These are phyloP conservation scores for Wickerhamiella sergipiensis DNA, from an alignment of 805 yeast species.

Conservation along the genomic window DNA sequence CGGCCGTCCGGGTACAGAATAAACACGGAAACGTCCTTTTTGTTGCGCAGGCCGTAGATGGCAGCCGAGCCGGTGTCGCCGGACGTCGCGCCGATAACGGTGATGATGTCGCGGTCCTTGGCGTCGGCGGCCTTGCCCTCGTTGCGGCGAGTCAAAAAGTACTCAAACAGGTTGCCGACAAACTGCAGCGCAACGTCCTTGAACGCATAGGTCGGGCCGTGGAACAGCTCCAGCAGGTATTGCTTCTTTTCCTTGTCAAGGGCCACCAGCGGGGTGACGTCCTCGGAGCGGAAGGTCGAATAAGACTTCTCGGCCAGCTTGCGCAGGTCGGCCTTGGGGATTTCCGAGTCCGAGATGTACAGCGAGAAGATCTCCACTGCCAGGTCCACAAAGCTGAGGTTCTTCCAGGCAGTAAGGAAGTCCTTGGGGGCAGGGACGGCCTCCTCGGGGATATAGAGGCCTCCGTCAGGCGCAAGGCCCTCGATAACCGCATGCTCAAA, in stretches of 20 bases:
- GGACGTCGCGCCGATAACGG: constrained; percentile 98
- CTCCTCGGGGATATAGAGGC: constrained; percentile 74
- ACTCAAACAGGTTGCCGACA: constrained; percentile 93
- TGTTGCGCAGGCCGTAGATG: constrained; percentile 91
- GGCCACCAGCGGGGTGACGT: constrained; percentile 69
- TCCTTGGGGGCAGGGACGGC: constrained; percentile 56
- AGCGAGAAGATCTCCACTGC: constrained; percentile 78
- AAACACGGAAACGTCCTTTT: constrained; percentile 94
- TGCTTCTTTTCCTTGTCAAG: constrained; percentile 46
- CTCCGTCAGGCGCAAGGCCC: constrained; percentile 96
- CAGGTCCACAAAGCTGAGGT: constrained; percentile 66
- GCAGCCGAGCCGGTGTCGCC: constrained; percentile 99
- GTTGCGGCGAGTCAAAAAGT: constrained; percentile 68
- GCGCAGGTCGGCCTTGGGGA: constrained; percentile 54
- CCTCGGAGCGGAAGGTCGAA: constrained; percentile 74
- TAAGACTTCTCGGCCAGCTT: constrained; percentile 57
- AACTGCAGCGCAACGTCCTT: constrained; percentile 97
- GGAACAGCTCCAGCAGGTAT: constrained; percentile 83
- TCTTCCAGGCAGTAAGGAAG: constrained; percentile 53
- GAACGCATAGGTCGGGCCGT: constrained; percentile 98
- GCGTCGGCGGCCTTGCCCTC: constrained; percentile 30
- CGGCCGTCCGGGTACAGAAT: constrained; percentile 95
- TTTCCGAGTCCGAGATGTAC: constrained; percentile 61
- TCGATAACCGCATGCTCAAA: constrained; percentile 31
- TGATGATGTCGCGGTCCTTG: constrained; percentile 59